These are phyloP conservation scores for Pachysandra terminalis DNA, from an alignment of 164 flowering plant species.

Conservation along the genomic window DNA sequence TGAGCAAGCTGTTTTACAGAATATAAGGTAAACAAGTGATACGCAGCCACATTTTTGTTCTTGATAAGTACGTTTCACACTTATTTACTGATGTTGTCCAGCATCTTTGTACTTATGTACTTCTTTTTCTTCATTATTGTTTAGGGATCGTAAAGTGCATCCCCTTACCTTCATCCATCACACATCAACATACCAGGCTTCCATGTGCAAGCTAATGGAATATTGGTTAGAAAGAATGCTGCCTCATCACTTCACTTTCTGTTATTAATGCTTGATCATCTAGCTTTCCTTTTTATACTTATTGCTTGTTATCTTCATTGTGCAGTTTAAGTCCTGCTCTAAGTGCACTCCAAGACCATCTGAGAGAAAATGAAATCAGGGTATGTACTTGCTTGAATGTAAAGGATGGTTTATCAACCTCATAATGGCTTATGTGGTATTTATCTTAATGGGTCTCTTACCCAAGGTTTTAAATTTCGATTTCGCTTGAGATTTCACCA, in stretches of 20 bases:
- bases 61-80: not conserved
- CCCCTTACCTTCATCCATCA: constrained; percentile 90
- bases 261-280: constrained; percentile 3
- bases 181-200: constrained; percentile 93
- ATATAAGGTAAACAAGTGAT: constrained; percentile 45
- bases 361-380: constrained; percentile 82
- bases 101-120: not conserved
- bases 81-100: constrained; percentile 1
- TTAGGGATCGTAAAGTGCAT: constrained; percentile 79
- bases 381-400: constrained; percentile 26
- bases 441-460: too few relatives aligned
- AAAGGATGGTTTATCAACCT: not conserved
- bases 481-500: too few relatives aligned
- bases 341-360: constrained; percentile 67
- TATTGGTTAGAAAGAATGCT: constrained; percentile 62
- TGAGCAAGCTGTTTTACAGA: constrained; percentile 67
- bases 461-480: too few relatives aligned
- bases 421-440: not conserved
- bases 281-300: not conserved
- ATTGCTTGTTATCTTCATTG: constrained; percentile 2
- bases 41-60: not conserved
- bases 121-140: constrained; percentile 9
- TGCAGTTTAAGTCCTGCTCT: constrained; percentile 93
- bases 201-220: constrained; percentile 95
- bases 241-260: constrained; percentile 7